Conservation (phyloP, 495 filamentous ascomycete genomes). For the Penicillium psychrofluorescens region DNA sequence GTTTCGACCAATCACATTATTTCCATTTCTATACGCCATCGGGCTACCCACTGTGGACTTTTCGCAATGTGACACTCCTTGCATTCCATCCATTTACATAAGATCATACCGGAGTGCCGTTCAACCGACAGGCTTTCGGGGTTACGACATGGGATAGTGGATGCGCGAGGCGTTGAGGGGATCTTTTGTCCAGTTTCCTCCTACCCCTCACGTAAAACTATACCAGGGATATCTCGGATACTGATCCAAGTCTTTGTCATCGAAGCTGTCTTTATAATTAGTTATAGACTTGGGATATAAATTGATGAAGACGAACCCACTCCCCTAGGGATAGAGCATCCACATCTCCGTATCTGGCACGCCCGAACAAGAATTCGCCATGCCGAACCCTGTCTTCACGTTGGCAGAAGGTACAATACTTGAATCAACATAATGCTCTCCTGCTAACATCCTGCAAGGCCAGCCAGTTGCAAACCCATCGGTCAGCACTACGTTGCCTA, state of each 20-base stretch:
- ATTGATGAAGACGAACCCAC: background rate
- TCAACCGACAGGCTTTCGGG: background rate
- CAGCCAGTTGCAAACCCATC: slow-evolving; percentile 20
- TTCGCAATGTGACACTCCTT: background rate
- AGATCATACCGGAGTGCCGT: background rate
- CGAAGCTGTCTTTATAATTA: too few relatives aligned
- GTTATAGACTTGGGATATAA: too few relatives aligned
- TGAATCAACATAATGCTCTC: background rate
- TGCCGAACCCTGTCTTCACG: slow-evolving; percentile 12
- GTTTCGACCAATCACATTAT: background rate
- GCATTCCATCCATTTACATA: too few relatives aligned
- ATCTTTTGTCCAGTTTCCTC: background rate
- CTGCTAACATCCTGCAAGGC: slow-evolving; percentile 10
- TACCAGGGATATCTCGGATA: too few relatives aligned
- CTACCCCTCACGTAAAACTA: background rate
- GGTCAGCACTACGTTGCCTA: slow-evolving; percentile 20
- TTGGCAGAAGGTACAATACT: slow-evolving; percentile 15
- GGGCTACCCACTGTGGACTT: too few relatives aligned
- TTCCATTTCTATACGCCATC: background rate
- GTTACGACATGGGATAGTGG: background rate
- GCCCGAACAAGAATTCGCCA: background rate
- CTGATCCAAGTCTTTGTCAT: too few relatives aligned
- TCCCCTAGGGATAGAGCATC: background rate
- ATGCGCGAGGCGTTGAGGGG: background rate
- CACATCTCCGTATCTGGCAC: too few relatives aligned